Evolutionary conservation across 352 stramenopile genomes (phyloP).

Genomic region (Pythium oligandrum): DNA sequence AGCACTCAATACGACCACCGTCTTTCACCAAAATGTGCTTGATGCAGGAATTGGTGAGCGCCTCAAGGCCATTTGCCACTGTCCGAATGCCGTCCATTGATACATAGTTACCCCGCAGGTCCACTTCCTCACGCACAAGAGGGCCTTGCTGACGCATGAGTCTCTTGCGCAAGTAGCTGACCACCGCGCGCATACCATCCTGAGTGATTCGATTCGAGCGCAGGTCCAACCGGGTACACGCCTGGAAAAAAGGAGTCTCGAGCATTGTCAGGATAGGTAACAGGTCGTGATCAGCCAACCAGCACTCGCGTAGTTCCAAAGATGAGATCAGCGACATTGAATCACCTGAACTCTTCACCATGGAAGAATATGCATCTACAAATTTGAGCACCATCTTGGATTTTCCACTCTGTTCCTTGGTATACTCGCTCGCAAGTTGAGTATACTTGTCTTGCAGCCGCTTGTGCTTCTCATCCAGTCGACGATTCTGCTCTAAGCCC

Average conservation of each 20-base stretch:
- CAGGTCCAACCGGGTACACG: slow-evolving; percentile 41
- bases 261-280: slow-evolving; percentile 35
- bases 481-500: slow-evolving; percentile 29
- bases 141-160: slow-evolving; percentile 4
- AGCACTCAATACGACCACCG: slow-evolving; percentile 55
- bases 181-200: slow-evolving; percentile 30
- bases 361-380: slow-evolving; percentile 16
- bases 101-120: slow-evolving; percentile 69
- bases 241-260: slow-evolving; percentile 12
- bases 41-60: slow-evolving; percentile 15
- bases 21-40: slow-evolving; percentile 39
- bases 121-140: slow-evolving; percentile 23
- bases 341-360: neutral
- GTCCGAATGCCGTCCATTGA: slow-evolving; percentile 55
- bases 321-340: slow-evolving; percentile 4
- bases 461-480: slow-evolving; percentile 30
- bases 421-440: slow-evolving; percentile 36
- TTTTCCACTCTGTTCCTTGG: slow-evolving; percentile 35
- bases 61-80: slow-evolving; percentile 46
- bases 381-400: slow-evolving; percentile 38
- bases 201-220: slow-evolving; percentile 57
- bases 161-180: slow-evolving; percentile 26
- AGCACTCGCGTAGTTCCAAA: slow-evolving; percentile 49
- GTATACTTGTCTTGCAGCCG: slow-evolving; percentile 22
- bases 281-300: slow-evolving; percentile 46